Conservation (phyloP, 2,329 filamentous ascomycete species). For the Clonostachys solani region DNA sequence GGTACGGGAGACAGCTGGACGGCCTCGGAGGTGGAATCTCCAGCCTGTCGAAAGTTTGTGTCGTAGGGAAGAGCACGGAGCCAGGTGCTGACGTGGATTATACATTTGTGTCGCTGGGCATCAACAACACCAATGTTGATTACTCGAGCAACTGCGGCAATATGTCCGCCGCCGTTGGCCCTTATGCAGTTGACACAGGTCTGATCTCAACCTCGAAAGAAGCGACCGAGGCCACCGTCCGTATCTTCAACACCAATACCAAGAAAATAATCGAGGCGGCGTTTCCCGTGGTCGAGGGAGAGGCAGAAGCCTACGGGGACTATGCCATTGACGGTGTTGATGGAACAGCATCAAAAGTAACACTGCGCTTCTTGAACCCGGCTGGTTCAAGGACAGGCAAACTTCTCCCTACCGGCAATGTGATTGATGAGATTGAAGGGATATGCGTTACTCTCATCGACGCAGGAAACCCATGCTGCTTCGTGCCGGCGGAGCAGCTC, state of each 20-base stretch:
- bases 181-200: constrained; percentile 29
- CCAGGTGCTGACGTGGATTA: constrained; percentile 58
- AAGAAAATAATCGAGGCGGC: constrained; percentile 47
- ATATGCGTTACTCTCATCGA: constrained; percentile 53
- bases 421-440: constrained; percentile 51
- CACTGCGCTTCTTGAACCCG: constrained; percentile 54
- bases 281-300: constrained; percentile 11
- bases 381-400: constrained; percentile 58
- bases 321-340: constrained; percentile 59
- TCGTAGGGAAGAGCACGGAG: constrained; percentile 41
- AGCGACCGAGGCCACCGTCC: constrained; percentile 34
- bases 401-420: constrained; percentile 43
- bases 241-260: constrained; percentile 70
- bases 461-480: constrained; percentile 60
- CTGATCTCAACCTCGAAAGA: constrained; percentile 8
- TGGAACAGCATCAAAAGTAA: constrained; percentile 48
- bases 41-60: constrained; percentile 63
- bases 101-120: constrained; percentile 67
- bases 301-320: constrained; percentile 27
- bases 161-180: constrained; percentile 64
- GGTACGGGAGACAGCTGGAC: not conserved
- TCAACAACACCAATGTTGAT: constrained; percentile 57
- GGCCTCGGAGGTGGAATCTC: constrained; percentile 65
- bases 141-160: constrained; percentile 73
- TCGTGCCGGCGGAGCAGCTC: constrained; percentile 48